phyloP scores from a whole-genome alignment of 1,284 basidiomycete genomes.

The Trametes sp. region DNA sequence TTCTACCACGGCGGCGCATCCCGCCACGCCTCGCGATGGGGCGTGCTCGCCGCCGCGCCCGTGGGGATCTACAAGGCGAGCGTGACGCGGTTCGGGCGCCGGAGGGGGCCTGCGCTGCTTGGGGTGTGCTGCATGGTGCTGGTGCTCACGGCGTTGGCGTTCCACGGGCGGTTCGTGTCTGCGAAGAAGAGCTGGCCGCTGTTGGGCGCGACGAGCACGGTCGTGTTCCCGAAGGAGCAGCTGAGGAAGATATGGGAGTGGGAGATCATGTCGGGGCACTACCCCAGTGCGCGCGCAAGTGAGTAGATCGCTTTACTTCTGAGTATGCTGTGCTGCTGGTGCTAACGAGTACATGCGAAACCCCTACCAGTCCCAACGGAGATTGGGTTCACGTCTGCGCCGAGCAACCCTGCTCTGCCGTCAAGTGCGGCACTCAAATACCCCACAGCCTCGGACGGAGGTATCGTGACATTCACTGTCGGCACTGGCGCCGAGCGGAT shows the following conservation, averaged over 20 bases:
- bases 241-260: slow-evolving; percentile 90
- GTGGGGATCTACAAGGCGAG: slow-evolving; percentile 64
- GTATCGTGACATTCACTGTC: slow-evolving; percentile 49
- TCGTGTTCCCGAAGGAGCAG: slow-evolving; percentile 81
- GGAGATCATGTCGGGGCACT: slow-evolving; percentile 92
- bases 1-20: slow-evolving; percentile 21
- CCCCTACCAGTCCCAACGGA: slow-evolving; percentile 70
- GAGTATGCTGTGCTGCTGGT: not conserved
- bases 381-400: slow-evolving; percentile 63
- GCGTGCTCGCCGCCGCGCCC: slow-evolving; percentile 57
- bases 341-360: not conserved
- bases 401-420: slow-evolving; percentile 78
- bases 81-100: slow-evolving; percentile 64
- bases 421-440: slow-evolving; percentile 51
- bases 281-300: slow-evolving; percentile 83
- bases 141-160: slow-evolving; percentile 62
- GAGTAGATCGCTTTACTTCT: slow-evolving; percentile 42
- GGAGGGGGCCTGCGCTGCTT: slow-evolving; percentile 58
- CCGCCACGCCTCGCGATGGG: slow-evolving; percentile 20
- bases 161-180: slow-evolving; percentile 63
- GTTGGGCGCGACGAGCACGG: slow-evolving; percentile 72
- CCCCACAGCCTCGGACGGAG: slow-evolving; percentile 49
- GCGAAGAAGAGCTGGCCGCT: slow-evolving; percentile 75
- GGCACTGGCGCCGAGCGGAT: slow-evolving; percentile 80
- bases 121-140: slow-evolving; percentile 57